phyloP scores from a whole-genome alignment of 805 yeast species.

The Myxozyma kluyveri region DNA sequence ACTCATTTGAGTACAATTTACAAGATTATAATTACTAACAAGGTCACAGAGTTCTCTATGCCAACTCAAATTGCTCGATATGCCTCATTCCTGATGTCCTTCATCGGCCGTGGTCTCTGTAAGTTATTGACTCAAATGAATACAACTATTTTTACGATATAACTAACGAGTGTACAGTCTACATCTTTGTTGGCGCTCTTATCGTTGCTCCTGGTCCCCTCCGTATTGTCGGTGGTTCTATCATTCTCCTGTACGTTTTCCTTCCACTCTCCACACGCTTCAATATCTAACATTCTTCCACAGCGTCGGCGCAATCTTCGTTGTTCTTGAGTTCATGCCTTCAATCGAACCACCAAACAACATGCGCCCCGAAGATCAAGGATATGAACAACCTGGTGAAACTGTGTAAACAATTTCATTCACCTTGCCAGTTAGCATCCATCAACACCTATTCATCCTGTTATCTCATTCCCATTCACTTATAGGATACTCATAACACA shows the following conservation, averaged over 20 bases:
- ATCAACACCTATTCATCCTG: no score
- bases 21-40: no score
- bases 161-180: constrained; percentile 41
- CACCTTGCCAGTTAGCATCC: no score
- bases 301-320: constrained; percentile 55
- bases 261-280: no score
- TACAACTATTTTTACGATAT: no score
- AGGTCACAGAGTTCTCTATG: constrained; percentile 48
- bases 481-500: neutral
- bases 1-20: no score
- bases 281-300: neutral
- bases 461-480: neutral
- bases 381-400: constrained; percentile 30
- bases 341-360: constrained; percentile 76
- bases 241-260: constrained; percentile 46
- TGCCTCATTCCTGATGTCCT: constrained; percentile 58
- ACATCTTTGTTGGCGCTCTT: constrained; percentile 50
- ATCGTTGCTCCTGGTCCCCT: constrained; percentile 53
- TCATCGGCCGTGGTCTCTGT: constrained; percentile 71
- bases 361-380: constrained; percentile 57
- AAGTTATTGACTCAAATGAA: no score
- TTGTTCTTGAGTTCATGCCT: constrained; percentile 67
- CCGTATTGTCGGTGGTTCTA: constrained; percentile 55
- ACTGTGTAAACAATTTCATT: constrained; percentile 15
- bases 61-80: constrained; percentile 48